Conservation (phyloP, 306 rosid genomes). For the Carpinus fangiana region DNA sequence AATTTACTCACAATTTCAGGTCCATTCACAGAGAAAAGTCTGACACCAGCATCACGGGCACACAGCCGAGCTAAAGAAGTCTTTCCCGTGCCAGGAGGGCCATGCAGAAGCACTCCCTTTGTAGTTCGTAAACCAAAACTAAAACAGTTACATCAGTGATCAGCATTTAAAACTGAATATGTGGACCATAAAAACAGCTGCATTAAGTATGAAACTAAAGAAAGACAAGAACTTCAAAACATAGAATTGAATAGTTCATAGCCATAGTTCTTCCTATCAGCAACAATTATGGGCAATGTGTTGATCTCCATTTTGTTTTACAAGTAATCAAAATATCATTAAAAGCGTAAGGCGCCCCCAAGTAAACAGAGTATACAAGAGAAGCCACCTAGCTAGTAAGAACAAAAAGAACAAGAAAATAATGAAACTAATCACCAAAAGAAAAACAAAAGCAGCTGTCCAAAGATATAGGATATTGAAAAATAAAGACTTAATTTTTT, state of each 20-base stretch:
- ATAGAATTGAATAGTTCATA: background rate
- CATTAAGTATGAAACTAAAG: background rate
- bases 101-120: conserved; percentile 92
- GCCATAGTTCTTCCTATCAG: background rate
- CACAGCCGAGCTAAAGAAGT: conserved; percentile 77
- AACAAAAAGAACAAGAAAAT: no score
- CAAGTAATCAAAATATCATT: no score
- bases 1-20: conserved; percentile 77
- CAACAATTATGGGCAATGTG: background rate
- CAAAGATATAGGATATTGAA: no score
- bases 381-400: no score
- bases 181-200: conserved; percentile 8
- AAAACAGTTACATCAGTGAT: conserved; percentile 28
- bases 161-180: conserved; percentile 9
- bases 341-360: no score
- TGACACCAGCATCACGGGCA: conserved; percentile 73
- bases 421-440: no score
- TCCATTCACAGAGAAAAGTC: conserved; percentile 68
- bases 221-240: background rate
- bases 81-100: conserved; percentile 98
- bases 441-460: no score
- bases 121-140: conserved; percentile 78
- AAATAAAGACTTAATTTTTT: no score
- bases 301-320: background rate
- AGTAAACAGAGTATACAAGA: no score